Percentiles rank a stretch among this genome's conserved stretches.
Conservation (phyloP, 2,329 filamentous ascomycete genomes). For the Sordariomycetes sp. region DNA sequence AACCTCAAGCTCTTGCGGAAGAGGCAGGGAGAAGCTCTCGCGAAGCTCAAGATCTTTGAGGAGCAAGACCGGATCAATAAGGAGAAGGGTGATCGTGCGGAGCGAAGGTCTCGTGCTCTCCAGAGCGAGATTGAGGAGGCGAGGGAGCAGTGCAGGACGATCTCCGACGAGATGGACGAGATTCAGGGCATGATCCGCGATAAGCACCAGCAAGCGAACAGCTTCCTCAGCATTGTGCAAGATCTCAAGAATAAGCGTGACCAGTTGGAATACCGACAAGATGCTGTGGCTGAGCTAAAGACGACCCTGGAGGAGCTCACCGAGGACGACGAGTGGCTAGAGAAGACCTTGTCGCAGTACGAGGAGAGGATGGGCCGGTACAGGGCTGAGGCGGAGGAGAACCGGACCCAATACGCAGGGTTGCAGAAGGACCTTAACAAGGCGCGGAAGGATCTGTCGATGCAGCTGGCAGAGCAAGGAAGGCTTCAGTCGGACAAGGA, state of each 20-base stretch:
- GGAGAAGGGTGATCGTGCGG: conserved; percentile 61
- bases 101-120: conserved; percentile 52
- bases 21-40: conserved; percentile 64
- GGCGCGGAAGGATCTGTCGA: conserved; percentile 31
- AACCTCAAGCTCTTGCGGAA: conserved; percentile 84
- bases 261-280: conserved; percentile 55
- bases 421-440: conserved; percentile 37
- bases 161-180: conserved; percentile 48
- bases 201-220: conserved; percentile 60
- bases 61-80: conserved; percentile 72
- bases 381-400: conserved; percentile 46
- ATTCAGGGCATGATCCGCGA: conserved; percentile 44
- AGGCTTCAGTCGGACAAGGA: conserved; percentile 77
- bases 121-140: conserved; percentile 51
- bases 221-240: conserved; percentile 62
- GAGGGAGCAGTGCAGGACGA: conserved; percentile 40
- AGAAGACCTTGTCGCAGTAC: conserved; percentile 61
- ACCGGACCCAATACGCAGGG: conserved; percentile 50
- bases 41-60: conserved; percentile 60
- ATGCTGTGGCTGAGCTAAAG: conserved; percentile 57
- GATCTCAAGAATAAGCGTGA: conserved; percentile 65
- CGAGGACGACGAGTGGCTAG: conserved; percentile 66
- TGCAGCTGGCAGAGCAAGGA: conserved; percentile 53
- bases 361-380: conserved; percentile 59
- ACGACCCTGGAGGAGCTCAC: conserved; percentile 62